Evolutionary conservation across 176 grass and related monocot genomes (phyloP).

Genomic region (Bothriochloa decipiens): DNA sequence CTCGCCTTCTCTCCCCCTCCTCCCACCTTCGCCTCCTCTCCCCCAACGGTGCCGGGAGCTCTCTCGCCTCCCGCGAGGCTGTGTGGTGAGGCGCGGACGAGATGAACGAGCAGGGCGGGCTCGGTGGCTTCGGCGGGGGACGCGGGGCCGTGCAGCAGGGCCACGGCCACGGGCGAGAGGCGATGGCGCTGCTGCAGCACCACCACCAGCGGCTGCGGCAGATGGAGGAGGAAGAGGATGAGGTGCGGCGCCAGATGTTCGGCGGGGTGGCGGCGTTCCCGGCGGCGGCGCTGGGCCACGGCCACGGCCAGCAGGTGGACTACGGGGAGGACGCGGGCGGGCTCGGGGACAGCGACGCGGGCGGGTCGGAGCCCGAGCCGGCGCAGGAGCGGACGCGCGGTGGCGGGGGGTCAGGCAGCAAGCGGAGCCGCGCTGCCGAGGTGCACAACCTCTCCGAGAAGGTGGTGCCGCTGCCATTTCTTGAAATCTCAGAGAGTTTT

Average conservation of each 20-base stretch:
- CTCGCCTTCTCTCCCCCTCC: background rate
- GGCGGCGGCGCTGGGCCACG: constrained; percentile 28
- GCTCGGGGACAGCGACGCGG: constrained; percentile 40
- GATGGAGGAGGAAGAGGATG: constrained; percentile 18
- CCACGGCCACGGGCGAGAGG: constrained; percentile 20
- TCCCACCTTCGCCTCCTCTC: background rate
- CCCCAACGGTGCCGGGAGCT: background rate
- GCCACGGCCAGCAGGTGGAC: constrained; percentile 28
- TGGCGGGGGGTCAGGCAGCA: constrained; percentile 68
- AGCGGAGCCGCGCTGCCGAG: constrained; percentile 90
- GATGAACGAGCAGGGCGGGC: constrained; percentile 48
- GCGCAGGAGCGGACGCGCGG: constrained; percentile 40
- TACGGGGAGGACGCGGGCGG: constrained; percentile 33
- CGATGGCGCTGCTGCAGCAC: constrained; percentile 48
- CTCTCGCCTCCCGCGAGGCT: background rate
- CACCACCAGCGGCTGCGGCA: constrained; percentile 1
- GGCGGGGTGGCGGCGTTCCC: constrained; percentile 35
- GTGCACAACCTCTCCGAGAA: constrained; percentile 99
- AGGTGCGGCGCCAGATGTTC: constrained; percentile 47
- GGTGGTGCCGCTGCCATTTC: constrained; percentile 37
- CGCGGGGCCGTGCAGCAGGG: constrained; percentile 26
- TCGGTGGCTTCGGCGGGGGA: constrained; percentile 17
- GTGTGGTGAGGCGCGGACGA: background rate
- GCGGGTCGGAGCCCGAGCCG: constrained; percentile 61
- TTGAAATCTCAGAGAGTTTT: background rate